These are phyloP conservation scores for Tuber brumale DNA, from an alignment of 495 filamentous ascomycete species.

Conservation along the genomic window DNA sequence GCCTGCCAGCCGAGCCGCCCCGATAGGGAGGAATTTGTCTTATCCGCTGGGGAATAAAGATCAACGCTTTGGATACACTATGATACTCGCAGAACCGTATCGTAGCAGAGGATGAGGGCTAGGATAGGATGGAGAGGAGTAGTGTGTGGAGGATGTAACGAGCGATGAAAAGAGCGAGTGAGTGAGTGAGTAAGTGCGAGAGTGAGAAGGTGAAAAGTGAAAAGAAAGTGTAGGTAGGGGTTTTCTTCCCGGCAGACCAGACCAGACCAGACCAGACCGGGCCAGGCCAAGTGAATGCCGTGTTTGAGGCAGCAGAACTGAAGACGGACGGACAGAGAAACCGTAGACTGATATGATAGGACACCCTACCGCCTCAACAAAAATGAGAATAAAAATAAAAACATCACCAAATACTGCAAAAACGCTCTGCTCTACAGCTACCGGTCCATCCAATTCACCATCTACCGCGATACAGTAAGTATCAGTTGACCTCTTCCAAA, in stretches of 20 bases:
- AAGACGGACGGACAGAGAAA: background rate
- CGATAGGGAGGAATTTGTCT: conserved; percentile 36
- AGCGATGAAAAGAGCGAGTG: conserved; percentile 1
- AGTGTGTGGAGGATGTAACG: background rate
- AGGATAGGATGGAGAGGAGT: background rate
- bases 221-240: conserved; percentile 1
- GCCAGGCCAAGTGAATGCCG: conserved; percentile 1
- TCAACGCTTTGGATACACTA: conserved; percentile 32
- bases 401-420: background rate
- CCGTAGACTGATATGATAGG: background rate
- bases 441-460: background rate
- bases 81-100: background rate
- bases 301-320: background rate
- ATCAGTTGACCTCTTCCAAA: background rate
- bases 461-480: background rate
- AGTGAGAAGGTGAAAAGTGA: background rate
- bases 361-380: background rate
- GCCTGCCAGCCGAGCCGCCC: conserved; percentile 32
- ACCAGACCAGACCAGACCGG: background rate
- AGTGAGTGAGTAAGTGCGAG: background rate
- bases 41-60: conserved; percentile 31
- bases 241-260: background rate
- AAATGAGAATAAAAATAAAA: background rate
- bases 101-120: background rate
- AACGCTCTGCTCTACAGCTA: background rate